These are phyloP conservation scores for Ophiocordyceps robertsii DNA, from an alignment of 2,329 filamentous ascomycete genomes.

Conservation along the genomic window DNA sequence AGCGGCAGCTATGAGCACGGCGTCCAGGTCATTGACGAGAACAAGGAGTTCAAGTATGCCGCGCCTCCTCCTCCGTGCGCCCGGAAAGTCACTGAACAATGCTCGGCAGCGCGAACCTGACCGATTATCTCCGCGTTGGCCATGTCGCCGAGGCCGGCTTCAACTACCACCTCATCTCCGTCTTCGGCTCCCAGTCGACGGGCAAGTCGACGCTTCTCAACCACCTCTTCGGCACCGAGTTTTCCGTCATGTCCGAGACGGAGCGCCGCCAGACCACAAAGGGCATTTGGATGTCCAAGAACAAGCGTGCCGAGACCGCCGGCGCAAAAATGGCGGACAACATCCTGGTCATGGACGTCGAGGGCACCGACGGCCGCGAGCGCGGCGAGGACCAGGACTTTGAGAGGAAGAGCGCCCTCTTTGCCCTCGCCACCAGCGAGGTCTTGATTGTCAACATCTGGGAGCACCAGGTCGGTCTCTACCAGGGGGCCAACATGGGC, in stretches of 20 bases:
- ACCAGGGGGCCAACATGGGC: constrained; percentile 98
- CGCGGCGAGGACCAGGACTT: constrained; percentile 97
- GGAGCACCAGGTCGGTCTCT: constrained; percentile 97
- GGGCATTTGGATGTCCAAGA: constrained; percentile 99
- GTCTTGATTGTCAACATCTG: constrained; percentile 98
- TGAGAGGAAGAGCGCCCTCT: constrained; percentile 93
- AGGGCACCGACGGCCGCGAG: constrained; percentile 93
- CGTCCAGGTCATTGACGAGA: constrained; percentile 84
- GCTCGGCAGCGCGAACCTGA: constrained; percentile 52
- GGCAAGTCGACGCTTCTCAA: constrained; percentile 97
- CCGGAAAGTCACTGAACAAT: background rate
- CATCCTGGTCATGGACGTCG: constrained; percentile 98
- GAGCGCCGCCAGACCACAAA: constrained; percentile 95
- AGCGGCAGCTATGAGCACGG: constrained; percentile 74
- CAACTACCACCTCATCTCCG: constrained; percentile 98
- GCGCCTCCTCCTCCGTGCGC: background rate
- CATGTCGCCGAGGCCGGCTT: constrained; percentile 80
- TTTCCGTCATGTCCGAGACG: constrained; percentile 94
- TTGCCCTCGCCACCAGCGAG: constrained; percentile 93
- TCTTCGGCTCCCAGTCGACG: constrained; percentile 97
- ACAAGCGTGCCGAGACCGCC: constrained; percentile 51
- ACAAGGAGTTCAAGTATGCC: constrained; percentile 90
- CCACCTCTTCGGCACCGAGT: constrained; percentile 86
- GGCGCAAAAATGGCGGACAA: constrained; percentile 75
- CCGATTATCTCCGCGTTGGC: constrained; percentile 68